These are phyloP conservation scores for Eucalyptus sideroxylon DNA, from an alignment of 345 rosid species.

Conservation along the genomic window DNA sequence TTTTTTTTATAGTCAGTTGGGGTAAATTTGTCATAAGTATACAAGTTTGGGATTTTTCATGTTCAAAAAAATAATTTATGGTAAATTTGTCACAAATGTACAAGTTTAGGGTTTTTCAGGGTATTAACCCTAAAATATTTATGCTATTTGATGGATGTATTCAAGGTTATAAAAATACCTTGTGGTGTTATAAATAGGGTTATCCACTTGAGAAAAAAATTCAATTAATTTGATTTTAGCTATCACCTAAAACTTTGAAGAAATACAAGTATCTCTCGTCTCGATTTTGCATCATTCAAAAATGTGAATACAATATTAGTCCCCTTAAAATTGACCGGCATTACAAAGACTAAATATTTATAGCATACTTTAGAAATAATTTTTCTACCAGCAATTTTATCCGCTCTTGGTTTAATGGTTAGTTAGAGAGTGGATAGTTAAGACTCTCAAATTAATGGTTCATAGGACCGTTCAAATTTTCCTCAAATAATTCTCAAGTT, in stretches of 20 bases:
- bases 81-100: too few species aligned
- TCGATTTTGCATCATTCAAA: not conserved
- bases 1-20: too few species aligned
- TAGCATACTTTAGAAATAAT: not conserved
- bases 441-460: not conserved
- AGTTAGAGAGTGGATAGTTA: not conserved
- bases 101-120: too few species aligned
- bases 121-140: not conserved
- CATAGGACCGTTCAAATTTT: not conserved
- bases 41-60: too few species aligned
- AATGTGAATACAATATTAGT: not conserved
- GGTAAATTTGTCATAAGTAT: too few species aligned
- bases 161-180: not conserved
- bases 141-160: not conserved
- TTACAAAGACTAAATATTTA: not conserved
- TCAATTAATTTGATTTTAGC: not conserved
- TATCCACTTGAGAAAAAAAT: not conserved
- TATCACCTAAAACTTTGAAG: too few species aligned
- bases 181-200: not conserved
- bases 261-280: not conserved
- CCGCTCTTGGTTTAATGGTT: not conserved
- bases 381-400: not conserved
- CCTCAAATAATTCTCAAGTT: not conserved
- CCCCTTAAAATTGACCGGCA: not conserved
- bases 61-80: too few species aligned